Evolutionary conservation across 345 rosid species (phyloP), one percentile per base, ranked within the genome.

Genomic region (Carallia pectinifolia): DNA sequence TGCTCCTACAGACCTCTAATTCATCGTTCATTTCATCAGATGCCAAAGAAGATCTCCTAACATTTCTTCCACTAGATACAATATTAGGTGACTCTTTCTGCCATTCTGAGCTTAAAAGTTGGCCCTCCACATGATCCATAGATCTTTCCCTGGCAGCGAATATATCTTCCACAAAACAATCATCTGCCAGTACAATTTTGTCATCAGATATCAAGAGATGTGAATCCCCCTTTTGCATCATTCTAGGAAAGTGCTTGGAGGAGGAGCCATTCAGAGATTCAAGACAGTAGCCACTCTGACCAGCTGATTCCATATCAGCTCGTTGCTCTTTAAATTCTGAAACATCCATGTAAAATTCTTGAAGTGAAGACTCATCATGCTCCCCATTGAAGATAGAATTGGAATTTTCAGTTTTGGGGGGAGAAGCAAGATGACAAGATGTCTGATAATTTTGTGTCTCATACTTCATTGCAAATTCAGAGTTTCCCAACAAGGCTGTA

Each of bases 391-490:
- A 71, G 47, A 70, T 54, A 73, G 52, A 68, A 65, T 67, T 61
- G 34, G 62, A 76, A 19, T 83, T 76, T 66, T 78, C 53, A 18
- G 53, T 58, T 65, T 74, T 65, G 47, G 75, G 66, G 66, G 83
- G 33, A 54, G 76, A 67, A 29, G 78, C 53, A 67, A 72, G 66
- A 65, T 64, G 37, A 67, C 61, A 38, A 70, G 83, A 84, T 27
- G 74, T 61, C 76, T 67, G 78, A 55, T 75, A 62, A 67, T 73
- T 79, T 66, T 75, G 76, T 61, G 75, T 81, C 76, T 71, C 79
- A 72, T 76, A 65, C 65, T 71, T 86, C 77, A 78, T 81, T 65
- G 55, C 71, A 65, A 77, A 80, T 71, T 75, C 85, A 53, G 67
- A 68, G 68, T 72, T 74, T 71, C 72, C 76, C 5, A 68, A 69